Conservation (phyloP, 106 monocot genomes). For the Allium fistulosum region DNA sequence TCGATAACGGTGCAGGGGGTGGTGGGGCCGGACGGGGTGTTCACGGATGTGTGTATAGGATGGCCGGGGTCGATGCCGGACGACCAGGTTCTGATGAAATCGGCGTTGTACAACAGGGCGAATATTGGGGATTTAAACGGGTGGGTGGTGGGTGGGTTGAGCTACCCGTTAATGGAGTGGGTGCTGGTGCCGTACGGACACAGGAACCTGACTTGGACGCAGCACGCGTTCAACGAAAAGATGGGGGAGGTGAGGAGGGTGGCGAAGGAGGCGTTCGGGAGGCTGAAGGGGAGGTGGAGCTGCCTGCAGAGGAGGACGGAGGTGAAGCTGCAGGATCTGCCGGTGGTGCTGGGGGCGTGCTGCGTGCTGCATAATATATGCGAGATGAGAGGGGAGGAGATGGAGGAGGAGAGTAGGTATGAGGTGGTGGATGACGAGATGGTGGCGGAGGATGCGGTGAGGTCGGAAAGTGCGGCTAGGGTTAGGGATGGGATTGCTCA, state of each 20-base stretch:
- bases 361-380: slow-evolving; percentile 78
- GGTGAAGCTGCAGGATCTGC: slow-evolving; percentile 70
- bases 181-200: slow-evolving; percentile 70
- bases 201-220: slow-evolving; percentile 71
- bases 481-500: slow-evolving; percentile 61
- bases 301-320: slow-evolving; percentile 77
- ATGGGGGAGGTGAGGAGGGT: slow-evolving; percentile 59
- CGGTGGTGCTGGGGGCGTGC: slow-evolving; percentile 65
- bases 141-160: slow-evolving; percentile 53
- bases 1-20: slow-evolving; percentile 56
- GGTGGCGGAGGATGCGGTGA: slow-evolving; percentile 40
- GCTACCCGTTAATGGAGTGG: slow-evolving; percentile 74
- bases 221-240: slow-evolving; percentile 88
- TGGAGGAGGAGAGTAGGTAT: slow-evolving; percentile 39
- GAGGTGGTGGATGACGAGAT: slow-evolving; percentile 61
- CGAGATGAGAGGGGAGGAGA: slow-evolving; percentile 49
- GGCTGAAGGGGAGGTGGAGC: slow-evolving; percentile 63
- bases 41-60: slow-evolving; percentile 58
- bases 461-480: slow-evolving; percentile 33
- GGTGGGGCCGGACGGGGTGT: slow-evolving; percentile 37
- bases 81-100: slow-evolving; percentile 44
- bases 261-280: slow-evolving; percentile 47
- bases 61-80: slow-evolving; percentile 53
- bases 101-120: slow-evolving; percentile 23
- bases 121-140: slow-evolving; percentile 15